Evolutionary conservation across 345 rosid genomes (phyloP).

Genomic region (Euphorbia peplus): DNA sequence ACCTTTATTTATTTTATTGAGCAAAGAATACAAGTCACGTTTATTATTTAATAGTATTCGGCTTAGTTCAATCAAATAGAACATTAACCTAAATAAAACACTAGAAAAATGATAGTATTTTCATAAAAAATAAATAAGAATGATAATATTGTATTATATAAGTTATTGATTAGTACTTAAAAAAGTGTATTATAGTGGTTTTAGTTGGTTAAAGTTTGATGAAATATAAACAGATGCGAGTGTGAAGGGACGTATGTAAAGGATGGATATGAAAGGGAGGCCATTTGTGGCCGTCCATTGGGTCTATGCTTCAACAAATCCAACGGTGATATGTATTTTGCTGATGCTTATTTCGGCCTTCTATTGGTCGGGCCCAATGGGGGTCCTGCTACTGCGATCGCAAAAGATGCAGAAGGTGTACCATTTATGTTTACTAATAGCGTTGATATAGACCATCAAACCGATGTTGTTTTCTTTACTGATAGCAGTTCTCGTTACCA

Average conservation of each 20-base stretch:
- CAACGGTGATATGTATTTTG: slow-evolving; percentile 37
- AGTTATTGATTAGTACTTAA: too few species aligned
- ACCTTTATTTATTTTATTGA: too few species aligned
- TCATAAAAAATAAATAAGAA: too few species aligned
- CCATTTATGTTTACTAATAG: slow-evolving; percentile 36
- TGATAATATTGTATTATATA: too few species aligned
- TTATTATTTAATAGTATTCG: too few species aligned
- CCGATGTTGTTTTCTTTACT: slow-evolving; percentile 36
- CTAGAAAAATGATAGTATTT: too few species aligned
- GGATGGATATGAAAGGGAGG: slow-evolving; percentile 15
- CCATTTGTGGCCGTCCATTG: slow-evolving; percentile 41
- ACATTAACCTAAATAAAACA: too few species aligned
- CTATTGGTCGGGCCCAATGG: slow-evolving; percentile 36
- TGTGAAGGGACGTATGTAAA: not conserved
- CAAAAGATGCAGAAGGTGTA: slow-evolving; percentile 26
- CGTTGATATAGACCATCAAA: slow-evolving; percentile 39
- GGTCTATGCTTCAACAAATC: slow-evolving; percentile 31
- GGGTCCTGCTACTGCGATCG: slow-evolving; percentile 38
- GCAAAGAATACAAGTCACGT: too few species aligned
- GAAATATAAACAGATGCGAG: slow-evolving; percentile 7
- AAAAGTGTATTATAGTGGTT: too few species aligned
- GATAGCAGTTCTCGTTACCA: slow-evolving; percentile 31
- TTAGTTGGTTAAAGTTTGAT: too few species aligned
- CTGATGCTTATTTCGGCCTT: slow-evolving; percentile 46
- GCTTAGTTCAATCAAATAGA: too few species aligned